Evolutionary conservation across 2,329 filamentous ascomycete species (phyloP).

Genomic region (Neofusicoccum sp.): DNA sequence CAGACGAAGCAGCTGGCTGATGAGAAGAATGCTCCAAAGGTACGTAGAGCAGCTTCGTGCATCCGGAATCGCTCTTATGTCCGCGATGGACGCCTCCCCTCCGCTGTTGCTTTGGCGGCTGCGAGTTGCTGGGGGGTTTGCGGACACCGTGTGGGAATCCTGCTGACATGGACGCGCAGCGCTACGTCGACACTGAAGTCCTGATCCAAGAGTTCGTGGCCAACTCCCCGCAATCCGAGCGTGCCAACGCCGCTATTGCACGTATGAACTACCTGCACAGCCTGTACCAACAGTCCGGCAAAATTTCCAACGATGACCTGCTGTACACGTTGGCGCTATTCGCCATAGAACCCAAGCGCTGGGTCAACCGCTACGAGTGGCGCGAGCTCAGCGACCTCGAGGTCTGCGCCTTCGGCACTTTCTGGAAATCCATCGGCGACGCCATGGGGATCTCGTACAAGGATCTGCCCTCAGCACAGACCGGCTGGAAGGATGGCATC

Average conservation of each 20-base stretch:
- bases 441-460: slow-evolving; percentile 62
- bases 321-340: slow-evolving; percentile 66
- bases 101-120: too few relatives aligned
- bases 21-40: slow-evolving; percentile 23
- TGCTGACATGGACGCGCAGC: slow-evolving; percentile 12
- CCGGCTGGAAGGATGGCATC: slow-evolving; percentile 50
- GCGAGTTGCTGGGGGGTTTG: neutral
- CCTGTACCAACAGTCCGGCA: slow-evolving; percentile 56
- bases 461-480: slow-evolving; percentile 40
- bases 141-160: neutral
- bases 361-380: slow-evolving; percentile 69
- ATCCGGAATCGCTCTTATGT: neutral
- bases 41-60: neutral
- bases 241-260: slow-evolving; percentile 48
- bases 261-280: slow-evolving; percentile 65
- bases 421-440: slow-evolving; percentile 71
- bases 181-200: slow-evolving; percentile 34
- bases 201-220: slow-evolving; percentile 33
- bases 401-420: slow-evolving; percentile 62
- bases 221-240: slow-evolving; percentile 32
- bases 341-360: slow-evolving; percentile 63
- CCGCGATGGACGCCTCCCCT: too few relatives aligned
- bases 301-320: slow-evolving; percentile 62
- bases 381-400: slow-evolving; percentile 65
- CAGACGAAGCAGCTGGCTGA: slow-evolving; percentile 33